Evolutionary conservation across 2,329 filamentous ascomycete genomes (phyloP).

Genomic region (Verticillium nubilum): DNA sequence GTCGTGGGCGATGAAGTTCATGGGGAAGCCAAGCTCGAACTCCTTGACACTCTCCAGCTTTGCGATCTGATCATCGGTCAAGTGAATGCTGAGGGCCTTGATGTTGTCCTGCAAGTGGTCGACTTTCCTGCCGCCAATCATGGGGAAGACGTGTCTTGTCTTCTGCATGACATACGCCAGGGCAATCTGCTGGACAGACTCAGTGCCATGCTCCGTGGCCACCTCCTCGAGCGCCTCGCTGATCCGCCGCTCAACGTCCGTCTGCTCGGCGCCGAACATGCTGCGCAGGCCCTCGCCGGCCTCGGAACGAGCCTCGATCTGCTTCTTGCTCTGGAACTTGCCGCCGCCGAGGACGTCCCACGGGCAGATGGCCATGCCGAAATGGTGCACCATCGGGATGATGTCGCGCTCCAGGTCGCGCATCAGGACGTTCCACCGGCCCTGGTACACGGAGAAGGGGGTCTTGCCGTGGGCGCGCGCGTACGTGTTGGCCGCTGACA

Average conservation of each 20-base stretch:
- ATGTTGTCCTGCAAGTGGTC: conserved; percentile 51
- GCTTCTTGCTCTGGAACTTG: conserved; percentile 36
- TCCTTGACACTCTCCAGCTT: conserved; percentile 46
- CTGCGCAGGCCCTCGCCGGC: conserved; percentile 32
- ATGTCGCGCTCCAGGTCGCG: conserved; percentile 35
- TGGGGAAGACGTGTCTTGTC: conserved; percentile 46
- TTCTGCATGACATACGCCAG: conserved; percentile 48
- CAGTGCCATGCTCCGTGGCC: conserved; percentile 48
- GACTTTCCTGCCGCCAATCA: conserved; percentile 46
- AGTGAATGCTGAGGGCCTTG: conserved; percentile 41
- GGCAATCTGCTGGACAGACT: conserved; percentile 52
- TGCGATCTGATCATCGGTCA: conserved; percentile 46
- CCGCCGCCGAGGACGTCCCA: conserved; percentile 56
- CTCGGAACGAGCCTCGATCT: conserved; percentile 22
- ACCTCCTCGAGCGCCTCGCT: conserved; percentile 56
- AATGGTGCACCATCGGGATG: conserved; percentile 33
- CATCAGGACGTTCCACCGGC: conserved; percentile 26
- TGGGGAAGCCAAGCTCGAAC: conserved; percentile 54
- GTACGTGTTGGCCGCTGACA: conserved; percentile 31
- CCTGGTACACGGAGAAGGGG: conserved; percentile 33
- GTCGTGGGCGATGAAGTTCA: conserved; percentile 30
- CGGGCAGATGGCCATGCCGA: conserved; percentile 47
- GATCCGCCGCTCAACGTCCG: conserved; percentile 43
- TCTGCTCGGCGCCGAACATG: conserved; percentile 24
- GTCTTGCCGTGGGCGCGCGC: conserved; percentile 26